A percentile compares a stretch with the other conserved stretches of the same genome.
Conservation (phyloP, 2,329 filamentous ascomycete species). For the Tolypocladium capitatum region DNA sequence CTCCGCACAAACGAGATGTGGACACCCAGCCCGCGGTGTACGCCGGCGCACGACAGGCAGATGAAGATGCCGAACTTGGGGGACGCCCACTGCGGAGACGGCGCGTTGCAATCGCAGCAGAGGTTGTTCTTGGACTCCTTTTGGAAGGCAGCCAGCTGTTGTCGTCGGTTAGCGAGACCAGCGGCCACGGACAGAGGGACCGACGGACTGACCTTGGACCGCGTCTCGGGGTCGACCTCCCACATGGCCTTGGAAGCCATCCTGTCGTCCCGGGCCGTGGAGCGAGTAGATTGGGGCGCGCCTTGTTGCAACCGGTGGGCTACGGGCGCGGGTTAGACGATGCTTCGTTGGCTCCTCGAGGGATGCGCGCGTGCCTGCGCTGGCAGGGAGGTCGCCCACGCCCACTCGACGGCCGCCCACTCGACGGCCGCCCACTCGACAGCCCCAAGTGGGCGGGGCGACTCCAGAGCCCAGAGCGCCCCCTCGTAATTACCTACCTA, state of each 20-base stretch:
- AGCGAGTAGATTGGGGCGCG: neutral
- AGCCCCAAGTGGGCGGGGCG: neutral
- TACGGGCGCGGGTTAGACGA: neutral
- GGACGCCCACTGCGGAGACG: slow-evolving; percentile 93
- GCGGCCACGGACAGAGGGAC: slow-evolving; percentile 4
- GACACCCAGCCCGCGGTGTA: slow-evolving; percentile 87
- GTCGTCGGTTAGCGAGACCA: neutral
- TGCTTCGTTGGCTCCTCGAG: neutral
- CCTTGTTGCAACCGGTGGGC: neutral
- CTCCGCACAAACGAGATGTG: slow-evolving; percentile 97
- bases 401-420: neutral
- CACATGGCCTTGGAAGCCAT: slow-evolving; percentile 75
- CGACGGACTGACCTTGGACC: slow-evolving; percentile 60
- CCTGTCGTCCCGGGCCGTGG: slow-evolving; percentile 7
- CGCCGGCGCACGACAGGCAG: slow-evolving; percentile 88
- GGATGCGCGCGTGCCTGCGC: neutral
- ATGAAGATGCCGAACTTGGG: slow-evolving; percentile 99
- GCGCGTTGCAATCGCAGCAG: slow-evolving; percentile 92
- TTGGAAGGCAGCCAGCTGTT: slow-evolving; percentile 76
- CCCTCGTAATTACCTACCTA: too few species aligned
- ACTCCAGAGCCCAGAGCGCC: neutral
- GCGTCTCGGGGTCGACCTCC: slow-evolving; percentile 97
- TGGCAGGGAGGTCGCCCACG: neutral
- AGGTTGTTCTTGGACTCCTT: slow-evolving; percentile 78
- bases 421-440: too few species aligned